Evolutionary conservation across 495 filamentous ascomycete species (phyloP).

Genomic region (Penicillium tannophilum): DNA sequence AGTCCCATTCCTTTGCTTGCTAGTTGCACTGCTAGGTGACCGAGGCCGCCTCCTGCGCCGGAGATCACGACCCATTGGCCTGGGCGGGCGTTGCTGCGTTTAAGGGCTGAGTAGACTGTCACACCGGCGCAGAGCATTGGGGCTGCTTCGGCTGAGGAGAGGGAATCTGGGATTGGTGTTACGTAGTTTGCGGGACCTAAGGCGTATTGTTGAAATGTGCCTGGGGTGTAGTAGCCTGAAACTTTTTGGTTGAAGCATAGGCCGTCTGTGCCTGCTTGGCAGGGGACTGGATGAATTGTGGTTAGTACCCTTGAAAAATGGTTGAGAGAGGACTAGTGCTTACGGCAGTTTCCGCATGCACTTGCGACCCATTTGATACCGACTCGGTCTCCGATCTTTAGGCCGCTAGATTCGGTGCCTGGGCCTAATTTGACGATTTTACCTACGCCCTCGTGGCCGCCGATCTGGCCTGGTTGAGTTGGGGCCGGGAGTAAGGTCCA

Average conservation of each 20-base stretch:
- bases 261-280: constrained; percentile 59
- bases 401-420: constrained; percentile 45
- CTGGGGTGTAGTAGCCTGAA: constrained; percentile 58
- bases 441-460: constrained; percentile 65
- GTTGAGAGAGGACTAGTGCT: constrained; percentile 14
- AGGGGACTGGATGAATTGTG: constrained; percentile 38
- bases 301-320: not conserved
- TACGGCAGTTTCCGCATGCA: constrained; percentile 52
- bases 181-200: constrained; percentile 65
- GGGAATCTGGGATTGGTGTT: constrained; percentile 65
- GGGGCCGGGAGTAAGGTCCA: constrained; percentile 61
- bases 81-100: constrained; percentile 57
- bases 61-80: constrained; percentile 69
- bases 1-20: constrained; percentile 63
- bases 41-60: constrained; percentile 68
- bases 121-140: constrained; percentile 66
- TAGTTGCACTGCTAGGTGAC: constrained; percentile 67
- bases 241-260: constrained; percentile 60
- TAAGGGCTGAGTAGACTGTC: constrained; percentile 59
- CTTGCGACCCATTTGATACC: constrained; percentile 60
- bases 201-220: constrained; percentile 76
- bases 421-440: constrained; percentile 62
- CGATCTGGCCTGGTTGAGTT: constrained; percentile 66
- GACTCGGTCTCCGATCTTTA: constrained; percentile 69
- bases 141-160: constrained; percentile 60